Percentiles rank a stretch among this genome's conserved stretches.
These are phyloP conservation scores for Trichoderma harzianum DNA, from an alignment of 2,329 filamentous ascomycete species.

Conservation along the genomic window DNA sequence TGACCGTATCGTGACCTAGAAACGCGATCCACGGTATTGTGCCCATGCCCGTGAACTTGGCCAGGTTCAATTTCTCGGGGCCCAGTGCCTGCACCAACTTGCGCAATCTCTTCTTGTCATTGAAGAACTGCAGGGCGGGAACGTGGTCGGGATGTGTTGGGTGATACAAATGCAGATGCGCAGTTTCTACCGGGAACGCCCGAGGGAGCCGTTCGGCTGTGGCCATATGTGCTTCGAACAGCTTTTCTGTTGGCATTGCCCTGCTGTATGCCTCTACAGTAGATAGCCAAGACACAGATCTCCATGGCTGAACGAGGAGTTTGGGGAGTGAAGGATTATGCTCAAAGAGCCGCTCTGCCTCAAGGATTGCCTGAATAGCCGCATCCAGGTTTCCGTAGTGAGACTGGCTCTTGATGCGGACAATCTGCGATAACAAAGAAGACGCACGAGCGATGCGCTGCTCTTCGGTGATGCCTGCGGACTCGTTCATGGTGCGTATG, in stretches of 20 bases:
- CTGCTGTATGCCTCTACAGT: conserved; percentile 49
- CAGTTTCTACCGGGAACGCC: conserved; percentile 43
- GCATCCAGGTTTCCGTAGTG: conserved; percentile 44
- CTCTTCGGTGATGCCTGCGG: conserved; percentile 22
- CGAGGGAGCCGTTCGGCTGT: conserved; percentile 41
- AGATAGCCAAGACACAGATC: conserved; percentile 47
- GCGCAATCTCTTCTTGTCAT: conserved; percentile 31
- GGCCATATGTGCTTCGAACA: conserved; percentile 53
- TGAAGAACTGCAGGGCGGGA: conserved; percentile 47
- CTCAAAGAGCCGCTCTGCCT: conserved; percentile 43
- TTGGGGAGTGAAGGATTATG: conserved; percentile 33
- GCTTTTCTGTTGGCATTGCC: conserved; percentile 42
- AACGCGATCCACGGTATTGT: conserved; percentile 37
- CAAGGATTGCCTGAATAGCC: conserved; percentile 47
- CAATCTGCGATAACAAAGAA: conserved; percentile 38
- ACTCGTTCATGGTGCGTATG: conserved; percentile 36
- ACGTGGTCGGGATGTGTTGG: conserved; percentile 48
- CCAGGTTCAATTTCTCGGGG: conserved; percentile 27
- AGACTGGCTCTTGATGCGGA: conserved; percentile 41
- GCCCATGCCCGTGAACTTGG: conserved; percentile 32
- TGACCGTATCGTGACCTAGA: conserved; percentile 47
- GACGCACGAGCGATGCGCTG: conserved; percentile 30
- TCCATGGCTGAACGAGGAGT: conserved; percentile 44
- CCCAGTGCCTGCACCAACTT: conserved; percentile 26
- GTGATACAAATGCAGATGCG: conserved; percentile 55